These are phyloP conservation scores for Eimeria acervulina DNA, from an alignment of 169 alveolate species.

Conservation along the genomic window DNA sequence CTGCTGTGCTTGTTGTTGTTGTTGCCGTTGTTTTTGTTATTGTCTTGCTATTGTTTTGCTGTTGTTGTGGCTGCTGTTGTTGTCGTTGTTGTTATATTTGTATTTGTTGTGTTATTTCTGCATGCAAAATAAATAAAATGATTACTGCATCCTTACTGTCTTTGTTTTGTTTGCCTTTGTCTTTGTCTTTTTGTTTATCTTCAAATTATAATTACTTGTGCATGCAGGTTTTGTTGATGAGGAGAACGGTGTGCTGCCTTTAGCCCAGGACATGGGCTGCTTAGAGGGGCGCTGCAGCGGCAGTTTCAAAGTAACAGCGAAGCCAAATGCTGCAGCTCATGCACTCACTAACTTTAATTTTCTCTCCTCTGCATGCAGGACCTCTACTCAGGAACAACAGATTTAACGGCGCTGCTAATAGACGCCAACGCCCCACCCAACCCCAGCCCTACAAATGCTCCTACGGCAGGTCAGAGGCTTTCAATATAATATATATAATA, in stretches of 20 bases:
- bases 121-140: too few species aligned
- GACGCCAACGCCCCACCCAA: background rate
- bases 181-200: too few species aligned
- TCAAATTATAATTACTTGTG: too few species aligned
- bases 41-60: too few species aligned
- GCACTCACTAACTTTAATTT: too few species aligned
- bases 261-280: conserved; percentile 93
- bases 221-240: conserved; percentile 83
- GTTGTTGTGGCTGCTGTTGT: too few species aligned
- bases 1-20: too few species aligned
- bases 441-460: background rate
- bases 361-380: conserved; percentile 68
- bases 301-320: conserved; percentile 88
- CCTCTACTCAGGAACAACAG: conserved; percentile 74
- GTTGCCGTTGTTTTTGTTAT: background rate
- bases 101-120: too few species aligned
- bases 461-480: background rate
- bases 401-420: conserved; percentile 69
- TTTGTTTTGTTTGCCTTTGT: too few species aligned
- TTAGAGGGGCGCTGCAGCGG: conserved; percentile 90
- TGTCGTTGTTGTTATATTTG: too few species aligned
- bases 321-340: background rate
- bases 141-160: too few species aligned
- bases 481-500: background rate
- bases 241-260: conserved; percentile 91